Percentiles rank a stretch among this genome's conserved stretches.
phyloP scores from a whole-genome alignment of 257 asterid genomes.

The Solanum etuberosum region DNA sequence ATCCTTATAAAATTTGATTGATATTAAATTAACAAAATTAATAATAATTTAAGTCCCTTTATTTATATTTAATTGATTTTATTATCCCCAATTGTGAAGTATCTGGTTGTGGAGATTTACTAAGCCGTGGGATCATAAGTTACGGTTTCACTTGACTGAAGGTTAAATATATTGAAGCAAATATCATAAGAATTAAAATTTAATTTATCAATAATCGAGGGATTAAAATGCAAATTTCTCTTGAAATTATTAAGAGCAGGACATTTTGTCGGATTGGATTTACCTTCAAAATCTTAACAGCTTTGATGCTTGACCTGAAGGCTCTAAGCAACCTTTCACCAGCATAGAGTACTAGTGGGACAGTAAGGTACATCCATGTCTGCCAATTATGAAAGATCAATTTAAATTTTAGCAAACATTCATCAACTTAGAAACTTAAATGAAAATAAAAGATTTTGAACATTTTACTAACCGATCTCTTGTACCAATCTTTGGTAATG shows the following conservation, averaged over 20 bases:
- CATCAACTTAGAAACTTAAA: background rate
- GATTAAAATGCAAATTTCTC: background rate
- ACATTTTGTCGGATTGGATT: background rate
- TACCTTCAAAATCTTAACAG: conserved; percentile 69
- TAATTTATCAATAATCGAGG: background rate
- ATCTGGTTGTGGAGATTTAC: background rate
- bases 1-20: background rate
- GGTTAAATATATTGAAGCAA: background rate
- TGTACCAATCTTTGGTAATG: conserved; percentile 45
- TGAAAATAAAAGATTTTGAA: background rate
- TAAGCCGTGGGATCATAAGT: background rate
- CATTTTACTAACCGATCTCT: conserved; percentile 44
- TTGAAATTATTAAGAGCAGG: background rate
- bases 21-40: background rate
- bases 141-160: background rate
- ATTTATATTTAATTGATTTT: too few relatives aligned
- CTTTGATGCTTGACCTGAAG: conserved; percentile 63
- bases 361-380: conserved; percentile 83
- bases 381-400: conserved; percentile 2
- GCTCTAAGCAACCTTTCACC: conserved; percentile 65
- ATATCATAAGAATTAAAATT: background rate
- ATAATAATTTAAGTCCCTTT: too few relatives aligned
- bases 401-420: background rate
- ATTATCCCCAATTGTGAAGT: background rate
- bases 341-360: conserved; percentile 51